Evolutionary conservation across 116 monocot species (phyloP), one percentile per base, ranked within the genome.

Genomic region (Zostera marina): DNA sequence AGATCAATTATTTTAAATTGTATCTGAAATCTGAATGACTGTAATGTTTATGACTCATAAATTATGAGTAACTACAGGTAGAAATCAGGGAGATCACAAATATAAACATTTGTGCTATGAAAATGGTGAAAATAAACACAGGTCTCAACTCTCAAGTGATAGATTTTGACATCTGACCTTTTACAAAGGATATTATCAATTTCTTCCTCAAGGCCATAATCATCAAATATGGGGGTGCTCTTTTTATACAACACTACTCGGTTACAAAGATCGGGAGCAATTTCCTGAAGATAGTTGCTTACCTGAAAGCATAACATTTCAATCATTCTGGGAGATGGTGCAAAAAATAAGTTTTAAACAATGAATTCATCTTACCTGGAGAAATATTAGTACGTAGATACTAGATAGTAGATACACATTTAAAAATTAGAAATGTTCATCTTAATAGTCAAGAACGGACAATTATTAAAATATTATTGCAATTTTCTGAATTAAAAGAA

Each of bases 141-240:
- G 39, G 7, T 41, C 3, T 16, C 10, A n/a, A n/a, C n/a, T n/a
- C n/a, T n/a, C n/a, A n/a, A n/a, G n/a, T n/a, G n/a, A n/a, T n/a
- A n/a, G n/a, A n/a, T n/a, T n/a, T n/a, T n/a, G n/a, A n/a, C n/a
- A n/a, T 22, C 32, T 58, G 16, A 94, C 94, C 84, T 84, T 79
- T 94, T 94, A 65, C 84, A 79, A 55, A 94, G 79, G 54, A 94
- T 94, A 44, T 46, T 75, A 66, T 80, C 65, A 42, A 94, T 88
- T 66, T 94, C 88, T 77, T 94, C 88, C 66, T 94, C 94, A 67
- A 94, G 77, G 26, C 74, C 77, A 70, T 88, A 88, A 55, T 84
- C 85, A 70, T 94, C 79, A 73, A 94, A 94, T 56, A 94, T 73
- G 9, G 94, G 88, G 24, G 65, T 74, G 69, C 65, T 70, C 78